Evolutionary conservation across 495 filamentous ascomycete genomes (phyloP).

Genomic region (Talaromyces proteolyticus): DNA sequence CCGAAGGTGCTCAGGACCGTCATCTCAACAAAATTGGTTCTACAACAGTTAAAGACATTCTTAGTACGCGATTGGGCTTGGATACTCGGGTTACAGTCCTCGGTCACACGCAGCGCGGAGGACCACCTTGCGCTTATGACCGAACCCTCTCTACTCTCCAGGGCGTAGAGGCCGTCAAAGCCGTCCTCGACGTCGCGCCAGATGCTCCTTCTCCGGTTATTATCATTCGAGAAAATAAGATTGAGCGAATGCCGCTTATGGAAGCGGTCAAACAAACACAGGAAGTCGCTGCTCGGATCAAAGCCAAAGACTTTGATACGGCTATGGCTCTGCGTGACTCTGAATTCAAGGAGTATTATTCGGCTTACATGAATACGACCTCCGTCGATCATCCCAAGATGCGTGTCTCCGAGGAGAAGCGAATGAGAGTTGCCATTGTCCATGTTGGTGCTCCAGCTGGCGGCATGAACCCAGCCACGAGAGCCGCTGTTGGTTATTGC

Average conservation of each 20-base stretch:
- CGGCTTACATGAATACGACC: slow-evolving; percentile 85
- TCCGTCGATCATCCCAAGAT: slow-evolving; percentile 57
- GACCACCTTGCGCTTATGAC: slow-evolving; percentile 88
- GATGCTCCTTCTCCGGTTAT: slow-evolving; percentile 92
- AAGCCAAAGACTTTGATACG: slow-evolving; percentile 70
- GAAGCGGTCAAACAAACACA: slow-evolving; percentile 83
- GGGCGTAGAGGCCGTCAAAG: slow-evolving; percentile 93
- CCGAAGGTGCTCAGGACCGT: slow-evolving; percentile 87
- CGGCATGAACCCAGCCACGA: slow-evolving; percentile 96
- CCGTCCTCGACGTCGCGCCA: slow-evolving; percentile 87
- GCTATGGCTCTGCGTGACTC: slow-evolving; percentile 86
- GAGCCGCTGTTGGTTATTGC: slow-evolving; percentile 94
- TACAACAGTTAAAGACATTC: slow-evolving; percentile 74
- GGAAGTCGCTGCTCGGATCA: slow-evolving; percentile 73
- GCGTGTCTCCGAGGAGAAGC: slow-evolving; percentile 65
- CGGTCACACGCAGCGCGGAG: slow-evolving; percentile 93
- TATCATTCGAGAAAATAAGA: slow-evolving; percentile 96
- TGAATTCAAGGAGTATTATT: slow-evolving; percentile 91
- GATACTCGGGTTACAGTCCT: slow-evolving; percentile 95
- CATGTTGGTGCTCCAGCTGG: slow-evolving; percentile 98
- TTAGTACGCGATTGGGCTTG: slow-evolving; percentile 71
- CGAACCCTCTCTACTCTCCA: slow-evolving; percentile 89
- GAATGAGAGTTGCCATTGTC: slow-evolving; percentile 89
- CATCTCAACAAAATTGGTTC: slow-evolving; percentile 81
- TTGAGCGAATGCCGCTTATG: slow-evolving; percentile 79